These are phyloP conservation scores for Sugiyamaella paludigena DNA, from an alignment of 1,139 yeast genomes.

Conservation along the genomic window DNA sequence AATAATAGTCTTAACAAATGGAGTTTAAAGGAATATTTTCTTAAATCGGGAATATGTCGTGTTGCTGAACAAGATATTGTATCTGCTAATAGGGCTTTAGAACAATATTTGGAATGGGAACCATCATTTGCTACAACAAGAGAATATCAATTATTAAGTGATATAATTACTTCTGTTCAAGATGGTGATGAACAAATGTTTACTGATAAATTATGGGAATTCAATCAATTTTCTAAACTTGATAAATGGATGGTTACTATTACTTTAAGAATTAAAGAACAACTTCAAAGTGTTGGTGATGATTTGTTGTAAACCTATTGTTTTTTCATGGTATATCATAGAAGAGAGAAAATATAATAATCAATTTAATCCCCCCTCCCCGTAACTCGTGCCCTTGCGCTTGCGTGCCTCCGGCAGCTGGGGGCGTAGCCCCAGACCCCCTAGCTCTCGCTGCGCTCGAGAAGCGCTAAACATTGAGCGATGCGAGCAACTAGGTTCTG, in stretches of 20 bases:
- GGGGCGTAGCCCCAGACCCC: neutral
- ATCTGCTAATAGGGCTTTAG: slow-evolving; percentile 74
- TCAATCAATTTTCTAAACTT: slow-evolving; percentile 81
- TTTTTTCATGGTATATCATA: neutral
- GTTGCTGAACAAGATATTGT: slow-evolving; percentile 78
- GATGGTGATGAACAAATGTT: slow-evolving; percentile 78
- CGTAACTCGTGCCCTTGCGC: neutral
- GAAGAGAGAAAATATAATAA: neutral
- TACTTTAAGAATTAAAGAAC: slow-evolving; percentile 74
- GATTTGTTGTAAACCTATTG: slow-evolving; percentile 36
- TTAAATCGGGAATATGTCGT: slow-evolving; percentile 78
- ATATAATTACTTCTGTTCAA: slow-evolving; percentile 66
- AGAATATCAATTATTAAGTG: slow-evolving; percentile 64
- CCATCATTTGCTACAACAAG: slow-evolving; percentile 75
- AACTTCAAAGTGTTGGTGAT: slow-evolving; percentile 72
- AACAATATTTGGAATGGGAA: slow-evolving; percentile 67
- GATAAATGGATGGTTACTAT: slow-evolving; percentile 93
- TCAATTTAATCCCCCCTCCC: neutral
- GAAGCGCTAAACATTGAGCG: too few species aligned
- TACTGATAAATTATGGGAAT: slow-evolving; percentile 74
- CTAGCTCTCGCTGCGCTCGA: too few species aligned
- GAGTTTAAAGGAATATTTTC: slow-evolving; percentile 89
- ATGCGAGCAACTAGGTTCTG: too few species aligned
- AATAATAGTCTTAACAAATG: slow-evolving; percentile 79
- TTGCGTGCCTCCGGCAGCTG: neutral